Percentiles rank a stretch among this genome's conserved stretches.
Conservation (phyloP, 192 early-diverging fungal species). For the Backusella westeae region DNA sequence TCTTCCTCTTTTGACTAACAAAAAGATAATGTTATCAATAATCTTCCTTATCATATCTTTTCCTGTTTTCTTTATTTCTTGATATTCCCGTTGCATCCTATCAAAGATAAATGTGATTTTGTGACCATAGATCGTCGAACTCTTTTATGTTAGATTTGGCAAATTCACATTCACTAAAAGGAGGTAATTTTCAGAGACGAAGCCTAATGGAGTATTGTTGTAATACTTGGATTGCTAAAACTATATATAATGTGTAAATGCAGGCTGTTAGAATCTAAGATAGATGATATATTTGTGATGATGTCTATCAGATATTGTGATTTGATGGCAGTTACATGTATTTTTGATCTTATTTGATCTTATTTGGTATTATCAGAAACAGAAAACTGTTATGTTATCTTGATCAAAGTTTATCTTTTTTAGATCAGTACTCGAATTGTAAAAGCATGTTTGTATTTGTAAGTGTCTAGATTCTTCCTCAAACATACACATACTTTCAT, state of each 20-base stretch:
- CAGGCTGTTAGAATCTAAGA: not conserved
- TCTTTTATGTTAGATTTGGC: not conserved
- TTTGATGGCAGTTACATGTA: not conserved
- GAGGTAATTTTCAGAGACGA: not conserved
- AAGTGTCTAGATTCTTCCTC: no score
- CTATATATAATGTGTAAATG: not conserved
- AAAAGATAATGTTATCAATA: constrained; percentile 10
- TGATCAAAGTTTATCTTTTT: not conserved
- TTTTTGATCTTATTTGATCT: not conserved
- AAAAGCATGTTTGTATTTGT: not conserved
- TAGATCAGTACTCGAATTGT: not conserved
- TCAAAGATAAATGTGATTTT: not conserved
- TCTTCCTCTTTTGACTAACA: constrained; percentile 2
- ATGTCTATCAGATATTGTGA: not conserved
- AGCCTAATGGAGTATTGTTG: not conserved
- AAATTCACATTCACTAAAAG: not conserved
- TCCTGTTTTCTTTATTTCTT: not conserved
- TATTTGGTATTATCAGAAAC: not conserved
- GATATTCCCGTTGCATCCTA: not conserved
- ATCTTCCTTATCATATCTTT: constrained; percentile 11
- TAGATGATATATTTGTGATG: not conserved
- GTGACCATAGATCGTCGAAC: not conserved
- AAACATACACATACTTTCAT: no score
- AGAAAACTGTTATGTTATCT: not conserved
- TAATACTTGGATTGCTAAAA: not conserved